Evolutionary conservation across 306 rosid species (phyloP).

Genomic region (Glycine soja): DNA sequence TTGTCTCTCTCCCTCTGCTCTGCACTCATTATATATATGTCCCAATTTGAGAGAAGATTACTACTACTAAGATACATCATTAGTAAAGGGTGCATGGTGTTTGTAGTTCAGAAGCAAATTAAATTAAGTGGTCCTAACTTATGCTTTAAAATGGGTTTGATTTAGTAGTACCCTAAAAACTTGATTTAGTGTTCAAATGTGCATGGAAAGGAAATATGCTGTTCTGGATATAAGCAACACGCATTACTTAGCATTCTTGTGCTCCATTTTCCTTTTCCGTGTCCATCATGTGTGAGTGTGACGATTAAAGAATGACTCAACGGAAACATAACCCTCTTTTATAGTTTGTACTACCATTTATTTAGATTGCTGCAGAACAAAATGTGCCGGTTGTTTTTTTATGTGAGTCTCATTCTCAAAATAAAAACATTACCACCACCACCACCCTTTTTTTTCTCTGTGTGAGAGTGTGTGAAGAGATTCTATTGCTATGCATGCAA

Average conservation of each 20-base stretch:
- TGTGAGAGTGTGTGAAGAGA: not conserved
- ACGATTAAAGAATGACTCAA: constrained; percentile 46
- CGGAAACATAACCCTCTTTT: constrained; percentile 43
- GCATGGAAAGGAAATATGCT: constrained; percentile 43
- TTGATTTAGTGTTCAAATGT: constrained; percentile 36
- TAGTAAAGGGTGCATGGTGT: constrained; percentile 30
- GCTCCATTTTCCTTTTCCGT: constrained; percentile 41
- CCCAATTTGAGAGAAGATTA: no score
- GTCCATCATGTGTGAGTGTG: constrained; percentile 51
- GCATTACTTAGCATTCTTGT: constrained; percentile 21
- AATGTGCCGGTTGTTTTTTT: constrained; percentile 49
- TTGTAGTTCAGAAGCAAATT: not conserved
- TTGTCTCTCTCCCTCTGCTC: no score
- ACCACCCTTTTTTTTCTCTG: not conserved
- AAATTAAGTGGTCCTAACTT: constrained; percentile 43
- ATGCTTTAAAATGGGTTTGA: not conserved
- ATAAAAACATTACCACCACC: constrained; percentile 13
- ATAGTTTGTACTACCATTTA: constrained; percentile 29
- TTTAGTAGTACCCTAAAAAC: no score
- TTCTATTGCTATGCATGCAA: constrained; percentile 52
- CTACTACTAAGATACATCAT: constrained; percentile 38
- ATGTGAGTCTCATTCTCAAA: constrained; percentile 40
- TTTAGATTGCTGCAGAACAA: constrained; percentile 37
- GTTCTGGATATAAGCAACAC: constrained; percentile 37
- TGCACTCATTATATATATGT: no score